Conservation (phyloP, 1,139 yeast genomes). For the Pichia sp. region DNA sequence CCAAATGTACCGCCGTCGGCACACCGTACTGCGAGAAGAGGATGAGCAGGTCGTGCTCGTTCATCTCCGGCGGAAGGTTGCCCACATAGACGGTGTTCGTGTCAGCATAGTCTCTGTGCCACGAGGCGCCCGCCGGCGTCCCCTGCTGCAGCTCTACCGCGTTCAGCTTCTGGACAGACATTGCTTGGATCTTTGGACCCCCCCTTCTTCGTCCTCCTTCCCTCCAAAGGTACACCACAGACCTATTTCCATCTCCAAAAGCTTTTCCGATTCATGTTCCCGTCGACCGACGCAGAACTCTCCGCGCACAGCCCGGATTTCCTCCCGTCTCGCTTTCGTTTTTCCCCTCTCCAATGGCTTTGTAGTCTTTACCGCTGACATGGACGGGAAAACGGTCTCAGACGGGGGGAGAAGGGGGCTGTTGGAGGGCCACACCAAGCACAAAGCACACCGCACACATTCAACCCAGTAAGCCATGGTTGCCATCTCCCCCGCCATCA, state of each 20-base stretch:
- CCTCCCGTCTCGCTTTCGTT: too few species aligned
- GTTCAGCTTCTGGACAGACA: conserved; percentile 42
- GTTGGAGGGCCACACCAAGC: background rate
- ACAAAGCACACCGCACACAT: background rate
- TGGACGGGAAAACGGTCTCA: background rate
- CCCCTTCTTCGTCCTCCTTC: background rate
- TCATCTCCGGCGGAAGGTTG: conserved; percentile 59
- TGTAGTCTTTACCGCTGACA: conserved; percentile 2
- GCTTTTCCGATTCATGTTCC: background rate
- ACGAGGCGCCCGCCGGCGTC: conserved; percentile 63
- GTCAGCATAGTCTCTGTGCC: conserved; percentile 85
- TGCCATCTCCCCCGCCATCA: conserved; percentile 43
- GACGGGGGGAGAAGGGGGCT: background rate
- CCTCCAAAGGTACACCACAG: too few species aligned
- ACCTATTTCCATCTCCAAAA: background rate
- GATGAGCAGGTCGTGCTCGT: conserved; percentile 70
- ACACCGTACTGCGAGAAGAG: conserved; percentile 89
- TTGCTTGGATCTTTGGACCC: background rate
- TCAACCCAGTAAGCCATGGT: conserved; percentile 9
- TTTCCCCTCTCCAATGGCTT: conserved; percentile 3
- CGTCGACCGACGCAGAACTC: conserved; percentile 6
- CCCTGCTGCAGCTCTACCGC: conserved; percentile 62
- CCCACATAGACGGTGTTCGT: conserved; percentile 68
- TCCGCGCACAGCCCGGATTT: background rate
- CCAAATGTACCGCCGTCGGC: conserved; percentile 72